phyloP scores from a whole-genome alignment of 768 basidiomycete genomes.

The Leccinum subgranulosum region DNA sequence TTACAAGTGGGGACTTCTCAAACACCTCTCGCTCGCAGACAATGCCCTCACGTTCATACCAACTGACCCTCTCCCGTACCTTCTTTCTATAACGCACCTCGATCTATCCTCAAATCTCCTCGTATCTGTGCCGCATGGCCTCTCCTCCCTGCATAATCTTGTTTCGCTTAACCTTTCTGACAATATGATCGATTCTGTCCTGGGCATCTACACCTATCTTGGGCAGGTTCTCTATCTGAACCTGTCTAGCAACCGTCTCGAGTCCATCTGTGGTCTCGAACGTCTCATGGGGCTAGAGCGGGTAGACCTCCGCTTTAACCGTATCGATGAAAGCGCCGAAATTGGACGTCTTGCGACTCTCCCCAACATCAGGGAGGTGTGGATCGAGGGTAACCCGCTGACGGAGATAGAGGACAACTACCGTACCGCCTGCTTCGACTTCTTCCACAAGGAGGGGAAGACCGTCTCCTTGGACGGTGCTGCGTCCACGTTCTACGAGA shows the following conservation, averaged over 20 bases:
- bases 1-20: constrained; percentile 72
- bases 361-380: constrained; percentile 77
- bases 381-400: constrained; percentile 84
- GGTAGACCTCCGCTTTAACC: constrained; percentile 79
- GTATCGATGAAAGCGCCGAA: constrained; percentile 79
- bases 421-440: constrained; percentile 75
- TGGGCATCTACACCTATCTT: constrained; percentile 80
- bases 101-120: constrained; percentile 91
- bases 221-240: constrained; percentile 78
- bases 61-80: constrained; percentile 57
- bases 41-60: constrained; percentile 82
- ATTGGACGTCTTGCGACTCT: constrained; percentile 77
- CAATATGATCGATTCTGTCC: constrained; percentile 96
- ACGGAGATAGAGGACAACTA: constrained; percentile 66
- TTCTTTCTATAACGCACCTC: constrained; percentile 75
- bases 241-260: constrained; percentile 81
- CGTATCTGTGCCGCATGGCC: constrained; percentile 78
- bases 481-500: constrained; percentile 68
- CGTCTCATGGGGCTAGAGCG: constrained; percentile 81
- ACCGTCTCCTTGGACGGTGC: constrained; percentile 73
- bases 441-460: constrained; percentile 85
- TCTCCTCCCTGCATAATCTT: constrained; percentile 73
- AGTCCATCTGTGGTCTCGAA: constrained; percentile 94
- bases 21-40: constrained; percentile 72
- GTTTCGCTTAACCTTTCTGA: constrained; percentile 91